phyloP scores from a whole-genome alignment of 2,329 filamentous ascomycete genomes.

The Aureobasidium sp. region DNA sequence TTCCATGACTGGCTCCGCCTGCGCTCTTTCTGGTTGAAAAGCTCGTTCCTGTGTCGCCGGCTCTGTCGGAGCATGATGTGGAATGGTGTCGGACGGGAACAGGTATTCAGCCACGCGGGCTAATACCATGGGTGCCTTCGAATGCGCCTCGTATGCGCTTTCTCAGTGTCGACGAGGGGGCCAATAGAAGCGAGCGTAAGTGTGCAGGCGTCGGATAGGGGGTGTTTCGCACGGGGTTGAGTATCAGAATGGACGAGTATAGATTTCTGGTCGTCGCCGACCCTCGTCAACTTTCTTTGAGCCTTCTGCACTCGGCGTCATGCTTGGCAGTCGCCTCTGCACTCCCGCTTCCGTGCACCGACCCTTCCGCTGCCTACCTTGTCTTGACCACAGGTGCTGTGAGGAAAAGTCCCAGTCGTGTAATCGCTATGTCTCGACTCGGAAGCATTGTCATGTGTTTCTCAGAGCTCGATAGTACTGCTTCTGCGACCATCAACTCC shows the following conservation, averaged over 20 bases:
- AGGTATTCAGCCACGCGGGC: conserved; percentile 44
- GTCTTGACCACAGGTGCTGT: background rate
- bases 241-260: background rate
- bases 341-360: conserved; percentile 6
- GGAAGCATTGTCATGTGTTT: background rate
- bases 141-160: conserved; percentile 16
- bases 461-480: background rate
- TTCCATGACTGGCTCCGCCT: background rate
- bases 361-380: background rate
- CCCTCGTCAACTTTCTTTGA: conserved; percentile 9
- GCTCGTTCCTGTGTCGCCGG: conserved; percentile 4
- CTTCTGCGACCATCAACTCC: background rate
- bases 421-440: background rate
- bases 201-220: background rate
- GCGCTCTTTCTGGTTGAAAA: background rate
- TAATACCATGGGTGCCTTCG: conserved; percentile 39
- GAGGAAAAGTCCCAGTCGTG: background rate
- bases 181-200: background rate
- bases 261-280: background rate
- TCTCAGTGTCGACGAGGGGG: background rate
- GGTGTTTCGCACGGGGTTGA: background rate
- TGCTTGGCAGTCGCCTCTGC: conserved; percentile 7
- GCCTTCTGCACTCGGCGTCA: conserved; percentile 12
- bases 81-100: conserved; percentile 27
- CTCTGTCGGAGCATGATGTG: conserved; percentile 17